Conservation (phyloP, 306 rosid genomes). For the Hippophae rhamnoides region DNA sequence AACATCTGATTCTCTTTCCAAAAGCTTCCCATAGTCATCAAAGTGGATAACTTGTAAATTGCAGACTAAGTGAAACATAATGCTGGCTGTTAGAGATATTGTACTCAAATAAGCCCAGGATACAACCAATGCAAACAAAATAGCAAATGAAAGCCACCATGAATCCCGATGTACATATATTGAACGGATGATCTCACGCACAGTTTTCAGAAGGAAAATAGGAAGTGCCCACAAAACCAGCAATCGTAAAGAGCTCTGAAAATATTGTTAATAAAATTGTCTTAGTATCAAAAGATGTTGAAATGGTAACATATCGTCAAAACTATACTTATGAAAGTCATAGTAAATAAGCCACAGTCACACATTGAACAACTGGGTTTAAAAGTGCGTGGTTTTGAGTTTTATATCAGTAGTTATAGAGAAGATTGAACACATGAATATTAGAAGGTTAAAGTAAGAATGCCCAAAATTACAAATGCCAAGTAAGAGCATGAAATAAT, state of each 20-base stretch:
- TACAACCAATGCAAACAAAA: slow-evolving; percentile 24
- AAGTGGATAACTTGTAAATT: slow-evolving; percentile 45
- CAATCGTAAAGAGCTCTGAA: slow-evolving; percentile 34
- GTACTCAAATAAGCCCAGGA: slow-evolving; percentile 29
- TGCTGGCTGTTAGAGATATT: slow-evolving; percentile 29
- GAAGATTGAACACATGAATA: too few relatives aligned
- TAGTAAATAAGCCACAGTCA: too few relatives aligned
- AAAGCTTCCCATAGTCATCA: slow-evolving; percentile 36
- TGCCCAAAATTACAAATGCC: too few relatives aligned
- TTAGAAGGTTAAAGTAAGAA: too few relatives aligned
- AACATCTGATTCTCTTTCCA: slow-evolving; percentile 37
- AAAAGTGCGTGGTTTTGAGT: too few relatives aligned
- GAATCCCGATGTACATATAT: slow-evolving; percentile 11
- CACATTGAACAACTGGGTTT: too few relatives aligned
- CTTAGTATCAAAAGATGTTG: too few relatives aligned
- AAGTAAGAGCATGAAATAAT: not conserved
- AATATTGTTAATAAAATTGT: not conserved
- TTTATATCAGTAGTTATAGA: too few relatives aligned
- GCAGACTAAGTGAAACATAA: slow-evolving; percentile 35
- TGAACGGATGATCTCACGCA: slow-evolving; percentile 22
- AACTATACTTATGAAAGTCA: too few relatives aligned
- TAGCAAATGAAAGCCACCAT: slow-evolving; percentile 23
- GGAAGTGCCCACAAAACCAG: slow-evolving; percentile 27
- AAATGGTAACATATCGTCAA: too few relatives aligned
- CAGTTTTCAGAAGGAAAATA: slow-evolving; percentile 30